These are phyloP conservation scores for Solanum habrochaites DNA, from an alignment of 257 asterid species.

Conservation along the genomic window DNA sequence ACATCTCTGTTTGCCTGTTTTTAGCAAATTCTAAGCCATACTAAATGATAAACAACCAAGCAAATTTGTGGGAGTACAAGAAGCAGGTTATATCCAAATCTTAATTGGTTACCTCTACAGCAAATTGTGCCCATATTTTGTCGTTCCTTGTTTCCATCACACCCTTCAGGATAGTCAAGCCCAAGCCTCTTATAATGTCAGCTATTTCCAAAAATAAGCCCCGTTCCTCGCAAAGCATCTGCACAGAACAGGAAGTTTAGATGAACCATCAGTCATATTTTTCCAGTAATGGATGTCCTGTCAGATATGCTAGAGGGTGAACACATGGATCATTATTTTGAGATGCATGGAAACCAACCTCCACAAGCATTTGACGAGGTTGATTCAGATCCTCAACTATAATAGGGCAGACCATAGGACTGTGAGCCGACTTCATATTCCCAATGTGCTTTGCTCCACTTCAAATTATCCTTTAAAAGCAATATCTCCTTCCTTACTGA, in stretches of 20 bases:
- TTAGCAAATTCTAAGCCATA: neutral
- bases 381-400: conserved; percentile 83
- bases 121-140: conserved; percentile 86
- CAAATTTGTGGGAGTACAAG: too few relatives aligned
- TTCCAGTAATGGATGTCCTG: neutral
- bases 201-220: conserved; percentile 89
- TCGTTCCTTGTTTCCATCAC: conserved; percentile 72
- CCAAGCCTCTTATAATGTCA: conserved; percentile 80
- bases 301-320: neutral
- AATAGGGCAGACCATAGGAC: conserved; percentile 81
- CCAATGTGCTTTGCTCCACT: conserved; percentile 97
- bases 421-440: conserved; percentile 90
- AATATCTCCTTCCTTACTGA: conserved; percentile 69
- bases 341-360: conserved; percentile 27
- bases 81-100: neutral
- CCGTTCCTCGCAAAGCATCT: conserved; percentile 89
- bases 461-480: conserved; percentile 48
- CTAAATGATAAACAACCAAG: neutral
- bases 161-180: conserved; percentile 83
- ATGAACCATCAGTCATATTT: neutral
- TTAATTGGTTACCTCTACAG: conserved; percentile 56
- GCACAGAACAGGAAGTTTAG: neutral
- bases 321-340: neutral
- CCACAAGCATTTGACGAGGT: conserved; percentile 92
- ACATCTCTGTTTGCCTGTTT: conserved; percentile 84